Evolutionary conservation across 2,329 filamentous ascomycete genomes (phyloP).

Genomic region (Colletotrichum endophyticum): DNA sequence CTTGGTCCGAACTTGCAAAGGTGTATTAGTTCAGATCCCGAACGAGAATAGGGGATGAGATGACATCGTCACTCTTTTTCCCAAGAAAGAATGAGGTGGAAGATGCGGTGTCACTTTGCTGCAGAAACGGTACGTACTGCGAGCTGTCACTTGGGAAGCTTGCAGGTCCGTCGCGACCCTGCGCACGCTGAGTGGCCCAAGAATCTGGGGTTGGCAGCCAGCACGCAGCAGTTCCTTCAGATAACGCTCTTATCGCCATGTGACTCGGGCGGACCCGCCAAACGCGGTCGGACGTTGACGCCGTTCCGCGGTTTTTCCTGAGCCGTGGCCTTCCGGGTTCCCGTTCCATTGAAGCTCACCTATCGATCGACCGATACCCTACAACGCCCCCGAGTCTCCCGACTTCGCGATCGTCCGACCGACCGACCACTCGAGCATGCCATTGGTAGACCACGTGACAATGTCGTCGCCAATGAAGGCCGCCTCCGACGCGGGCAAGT

Average conservation of each 20-base stretch:
- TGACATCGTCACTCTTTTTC: background rate
- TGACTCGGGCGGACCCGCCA: constrained; percentile 15
- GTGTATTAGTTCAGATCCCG: background rate
- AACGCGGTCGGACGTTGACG: background rate
- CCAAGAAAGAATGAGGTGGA: background rate
- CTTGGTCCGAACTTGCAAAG: background rate
- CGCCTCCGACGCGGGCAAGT: constrained; percentile 31
- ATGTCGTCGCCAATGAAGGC: constrained; percentile 39
- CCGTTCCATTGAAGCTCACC: background rate
- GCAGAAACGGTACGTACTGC: background rate
- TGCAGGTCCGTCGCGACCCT: background rate
- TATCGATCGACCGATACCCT: background rate
- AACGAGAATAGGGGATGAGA: background rate
- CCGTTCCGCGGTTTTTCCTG: constrained; percentile 11
- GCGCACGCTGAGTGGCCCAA: background rate
- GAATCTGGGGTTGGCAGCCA: background rate
- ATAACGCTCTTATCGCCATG: constrained; percentile 21
- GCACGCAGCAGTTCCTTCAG: background rate
- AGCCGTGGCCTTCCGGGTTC: constrained; percentile 18
- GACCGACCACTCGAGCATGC: constrained; percentile 27
- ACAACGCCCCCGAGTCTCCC: background rate
- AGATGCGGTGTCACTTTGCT: background rate
- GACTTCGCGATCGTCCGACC: constrained; percentile 1
- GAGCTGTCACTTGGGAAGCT: background rate
- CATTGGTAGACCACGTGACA: constrained; percentile 38